Evolutionary conservation across 768 basidiomycete species (phyloP).

Genomic region (Termitomyces sp.): DNA sequence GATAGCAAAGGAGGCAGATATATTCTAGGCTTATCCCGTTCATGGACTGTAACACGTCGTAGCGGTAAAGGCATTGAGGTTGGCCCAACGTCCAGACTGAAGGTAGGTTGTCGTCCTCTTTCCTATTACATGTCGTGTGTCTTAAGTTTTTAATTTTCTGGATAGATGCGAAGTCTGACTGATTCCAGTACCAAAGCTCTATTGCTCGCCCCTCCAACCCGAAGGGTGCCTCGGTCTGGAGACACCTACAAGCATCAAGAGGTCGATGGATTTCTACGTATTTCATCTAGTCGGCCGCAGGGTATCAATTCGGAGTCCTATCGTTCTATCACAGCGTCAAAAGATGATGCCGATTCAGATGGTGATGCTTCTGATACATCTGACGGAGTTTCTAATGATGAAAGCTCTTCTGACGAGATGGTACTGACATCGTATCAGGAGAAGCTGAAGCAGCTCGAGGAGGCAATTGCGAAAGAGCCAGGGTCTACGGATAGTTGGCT

Average conservation of each 20-base stretch:
- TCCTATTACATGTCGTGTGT: background rate
- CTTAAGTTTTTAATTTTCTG: background rate
- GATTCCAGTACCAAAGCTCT: slow-evolving; percentile 52
- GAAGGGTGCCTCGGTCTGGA: slow-evolving; percentile 35
- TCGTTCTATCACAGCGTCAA: slow-evolving; percentile 37
- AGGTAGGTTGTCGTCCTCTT: slow-evolving; percentile 25
- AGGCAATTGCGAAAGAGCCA: slow-evolving; percentile 44
- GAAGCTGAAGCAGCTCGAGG: slow-evolving; percentile 53
- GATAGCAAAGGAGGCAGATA: slow-evolving; percentile 49
- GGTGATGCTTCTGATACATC: slow-evolving; percentile 11
- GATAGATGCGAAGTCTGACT: slow-evolving; percentile 44
- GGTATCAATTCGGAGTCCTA: slow-evolving; percentile 34
- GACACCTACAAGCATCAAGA: slow-evolving; percentile 49
- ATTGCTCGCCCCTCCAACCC: slow-evolving; percentile 45
- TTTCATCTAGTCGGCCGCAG: slow-evolving; percentile 37
- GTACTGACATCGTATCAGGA: slow-evolving; percentile 50
- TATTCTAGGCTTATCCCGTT: slow-evolving; percentile 55
- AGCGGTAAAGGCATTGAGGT: slow-evolving; percentile 54
- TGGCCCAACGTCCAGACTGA: slow-evolving; percentile 33
- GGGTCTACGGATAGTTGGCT: slow-evolving; percentile 55
- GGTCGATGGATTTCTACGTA: slow-evolving; percentile 58
- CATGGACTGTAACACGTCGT: slow-evolving; percentile 40
- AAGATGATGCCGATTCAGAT: slow-evolving; percentile 22
- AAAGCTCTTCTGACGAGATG: slow-evolving; percentile 32
- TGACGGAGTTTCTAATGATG: slow-evolving; percentile 16